phyloP scores from a whole-genome alignment of 2,329 filamentous ascomycete species.

The Arthrobotrys sinensis region DNA sequence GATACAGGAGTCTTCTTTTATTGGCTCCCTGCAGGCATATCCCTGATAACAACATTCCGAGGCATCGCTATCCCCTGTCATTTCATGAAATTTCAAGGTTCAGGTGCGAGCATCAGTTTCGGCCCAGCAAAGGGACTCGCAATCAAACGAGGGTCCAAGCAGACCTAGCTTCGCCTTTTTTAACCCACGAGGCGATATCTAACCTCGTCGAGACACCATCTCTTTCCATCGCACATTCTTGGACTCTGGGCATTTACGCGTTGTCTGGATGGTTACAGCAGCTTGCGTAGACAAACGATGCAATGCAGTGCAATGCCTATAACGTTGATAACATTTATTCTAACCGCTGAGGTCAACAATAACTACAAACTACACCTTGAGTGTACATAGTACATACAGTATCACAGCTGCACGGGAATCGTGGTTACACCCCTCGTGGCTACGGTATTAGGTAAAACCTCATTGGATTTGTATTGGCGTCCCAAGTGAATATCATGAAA shows the following conservation, averaged over 20 bases:
- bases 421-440: not conserved
- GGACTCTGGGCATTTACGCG: slow-evolving; percentile 19
- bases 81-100: not conserved
- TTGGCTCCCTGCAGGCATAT: slow-evolving; percentile 34
- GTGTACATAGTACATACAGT: no score
- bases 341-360: no score
- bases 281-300: slow-evolving; percentile 3
- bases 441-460: slow-evolving; percentile 11
- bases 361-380: not conserved
- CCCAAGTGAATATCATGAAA: no score
- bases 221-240: not conserved
- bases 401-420: no score
- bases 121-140: not conserved
- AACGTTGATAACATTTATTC: no score
- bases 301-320: no score
- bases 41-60: slow-evolving; percentile 3
- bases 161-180: not conserved
- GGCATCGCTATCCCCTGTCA: not conserved
- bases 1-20: slow-evolving; percentile 13
- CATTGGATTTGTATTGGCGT: not conserved
- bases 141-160: not conserved
- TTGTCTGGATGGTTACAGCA: not conserved
- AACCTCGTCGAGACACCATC: not conserved
- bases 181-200: not conserved
- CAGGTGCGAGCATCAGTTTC: not conserved